Percentiles rank a stretch among this genome's conserved stretches.
These are phyloP conservation scores for Syncephalastrum contaminatum DNA, from an alignment of 371 early-diverging fungal genomes.

Conservation along the genomic window DNA sequence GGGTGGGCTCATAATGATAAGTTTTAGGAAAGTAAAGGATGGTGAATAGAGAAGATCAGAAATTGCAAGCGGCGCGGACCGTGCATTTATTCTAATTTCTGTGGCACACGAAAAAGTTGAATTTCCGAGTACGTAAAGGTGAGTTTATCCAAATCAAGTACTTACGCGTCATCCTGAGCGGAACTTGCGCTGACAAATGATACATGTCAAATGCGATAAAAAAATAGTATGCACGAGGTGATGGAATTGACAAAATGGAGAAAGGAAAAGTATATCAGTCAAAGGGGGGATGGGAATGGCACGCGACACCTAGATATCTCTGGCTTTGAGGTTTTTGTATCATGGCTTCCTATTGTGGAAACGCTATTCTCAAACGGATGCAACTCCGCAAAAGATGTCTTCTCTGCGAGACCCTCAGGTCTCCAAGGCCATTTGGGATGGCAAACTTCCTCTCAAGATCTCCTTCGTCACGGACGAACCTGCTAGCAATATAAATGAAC, in stretches of 20 bases:
- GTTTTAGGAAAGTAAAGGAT: not conserved
- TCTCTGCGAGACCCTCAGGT: constrained; percentile 10
- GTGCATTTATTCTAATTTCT: not conserved
- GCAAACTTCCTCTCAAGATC: constrained; percentile 57
- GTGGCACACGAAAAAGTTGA: not conserved
- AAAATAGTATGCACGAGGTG: not conserved
- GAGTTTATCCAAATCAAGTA: too few species aligned
- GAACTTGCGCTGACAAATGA: not conserved
- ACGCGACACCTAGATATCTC: not conserved
- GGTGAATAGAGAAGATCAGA: constrained; percentile 4
- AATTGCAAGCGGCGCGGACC: not conserved
- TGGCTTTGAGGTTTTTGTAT: too few species aligned
- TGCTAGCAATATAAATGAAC: constrained; percentile 31
- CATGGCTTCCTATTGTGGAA: too few species aligned
- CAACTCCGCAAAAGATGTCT: too few species aligned
- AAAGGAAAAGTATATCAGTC: not conserved
- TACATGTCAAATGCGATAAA: not conserved
- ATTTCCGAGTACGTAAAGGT: too few species aligned
- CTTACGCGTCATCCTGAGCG: not conserved
- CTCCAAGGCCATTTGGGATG: constrained; percentile 52
- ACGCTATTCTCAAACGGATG: too few species aligned
- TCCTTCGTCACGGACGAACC: constrained; percentile 40
- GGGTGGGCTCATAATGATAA: constrained; percentile 21
- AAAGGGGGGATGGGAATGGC: too few species aligned
- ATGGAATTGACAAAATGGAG: not conserved